These are phyloP conservation scores for Pythium aphanidermatum DNA, from an alignment of 352 stramenopile genomes.

Conservation along the genomic window DNA sequence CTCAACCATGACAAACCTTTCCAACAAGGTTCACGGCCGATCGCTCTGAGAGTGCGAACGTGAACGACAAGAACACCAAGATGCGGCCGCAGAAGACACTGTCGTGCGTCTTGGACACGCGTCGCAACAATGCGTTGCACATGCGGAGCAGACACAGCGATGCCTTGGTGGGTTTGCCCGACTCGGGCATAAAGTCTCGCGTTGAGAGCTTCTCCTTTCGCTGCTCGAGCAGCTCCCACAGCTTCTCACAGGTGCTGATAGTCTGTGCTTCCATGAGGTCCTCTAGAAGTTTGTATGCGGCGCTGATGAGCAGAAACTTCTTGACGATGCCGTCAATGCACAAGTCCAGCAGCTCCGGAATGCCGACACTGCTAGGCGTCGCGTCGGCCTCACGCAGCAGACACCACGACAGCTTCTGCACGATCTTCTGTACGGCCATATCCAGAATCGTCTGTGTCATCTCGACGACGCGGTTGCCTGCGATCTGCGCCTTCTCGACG, in stretches of 20 bases:
- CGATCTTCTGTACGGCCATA: conserved; percentile 74
- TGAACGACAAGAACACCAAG: conserved; percentile 82
- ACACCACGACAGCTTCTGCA: conserved; percentile 71
- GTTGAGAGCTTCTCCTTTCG: conserved; percentile 72
- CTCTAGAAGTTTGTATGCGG: conserved; percentile 81
- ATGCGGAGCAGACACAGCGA: conserved; percentile 75
- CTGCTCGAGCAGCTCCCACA: conserved; percentile 78
- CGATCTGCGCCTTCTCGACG: conserved; percentile 5
- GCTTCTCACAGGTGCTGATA: conserved; percentile 78
- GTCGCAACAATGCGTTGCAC: conserved; percentile 80
- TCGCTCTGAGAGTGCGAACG: conserved; percentile 76
- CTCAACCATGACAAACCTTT: conserved; percentile 40
- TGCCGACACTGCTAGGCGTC: conserved; percentile 47
- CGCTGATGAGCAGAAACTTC: conserved; percentile 59
- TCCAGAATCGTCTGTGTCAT: conserved; percentile 61
- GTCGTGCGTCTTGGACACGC: conserved; percentile 85
- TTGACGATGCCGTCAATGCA: conserved; percentile 71
- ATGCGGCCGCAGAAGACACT: conserved; percentile 88
- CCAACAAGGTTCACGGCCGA: conserved; percentile 79
- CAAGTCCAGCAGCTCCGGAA: conserved; percentile 68
- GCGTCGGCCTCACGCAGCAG: conserved; percentile 54
- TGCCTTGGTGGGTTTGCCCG: conserved; percentile 63
- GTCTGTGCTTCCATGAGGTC: conserved; percentile 85
- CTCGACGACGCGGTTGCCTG: conserved; percentile 23
- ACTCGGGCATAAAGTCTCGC: conserved; percentile 57